phyloP scores from a whole-genome alignment of 208 protist species.

The Acanthamoeba lenticulata region DNA sequence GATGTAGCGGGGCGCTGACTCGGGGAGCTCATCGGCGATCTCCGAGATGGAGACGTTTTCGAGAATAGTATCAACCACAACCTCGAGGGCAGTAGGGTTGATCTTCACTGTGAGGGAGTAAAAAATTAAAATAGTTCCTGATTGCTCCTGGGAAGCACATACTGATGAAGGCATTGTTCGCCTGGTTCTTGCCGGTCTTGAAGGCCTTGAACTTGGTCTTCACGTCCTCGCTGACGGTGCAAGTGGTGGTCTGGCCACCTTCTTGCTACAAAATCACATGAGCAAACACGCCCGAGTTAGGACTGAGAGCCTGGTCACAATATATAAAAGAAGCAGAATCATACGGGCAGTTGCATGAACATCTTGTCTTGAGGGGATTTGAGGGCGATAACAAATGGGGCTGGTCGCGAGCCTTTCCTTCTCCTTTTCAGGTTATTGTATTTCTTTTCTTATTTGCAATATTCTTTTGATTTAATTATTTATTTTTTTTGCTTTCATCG shows the following conservation, averaged over 20 bases:
- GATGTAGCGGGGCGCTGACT: slow-evolving; percentile 59
- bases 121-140: background rate
- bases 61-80: background rate
- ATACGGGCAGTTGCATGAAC: slow-evolving; percentile 25
- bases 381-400: background rate
- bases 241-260: slow-evolving; percentile 50
- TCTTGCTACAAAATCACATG: slow-evolving; percentile 18
- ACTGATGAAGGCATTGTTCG: slow-evolving; percentile 58
- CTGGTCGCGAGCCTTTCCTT: background rate
- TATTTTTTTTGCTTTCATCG: no score
- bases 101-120: slow-evolving; percentile 29
- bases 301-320: background rate
- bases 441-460: no score
- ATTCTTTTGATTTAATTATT: no score
- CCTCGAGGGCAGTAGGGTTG: background rate
- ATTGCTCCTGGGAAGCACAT: background rate
- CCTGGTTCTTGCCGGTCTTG: slow-evolving; percentile 63
- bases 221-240: slow-evolving; percentile 16
- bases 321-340: background rate
- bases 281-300: background rate
- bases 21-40: slow-evolving; percentile 10
- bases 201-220: slow-evolving; percentile 47
- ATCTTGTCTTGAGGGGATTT: background rate
- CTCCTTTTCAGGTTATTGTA: no score
- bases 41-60: slow-evolving; percentile 6